Base-by-base conservation (phyloP, 306 rosid genomes). In the Cicer pinnatifidum region DNA sequence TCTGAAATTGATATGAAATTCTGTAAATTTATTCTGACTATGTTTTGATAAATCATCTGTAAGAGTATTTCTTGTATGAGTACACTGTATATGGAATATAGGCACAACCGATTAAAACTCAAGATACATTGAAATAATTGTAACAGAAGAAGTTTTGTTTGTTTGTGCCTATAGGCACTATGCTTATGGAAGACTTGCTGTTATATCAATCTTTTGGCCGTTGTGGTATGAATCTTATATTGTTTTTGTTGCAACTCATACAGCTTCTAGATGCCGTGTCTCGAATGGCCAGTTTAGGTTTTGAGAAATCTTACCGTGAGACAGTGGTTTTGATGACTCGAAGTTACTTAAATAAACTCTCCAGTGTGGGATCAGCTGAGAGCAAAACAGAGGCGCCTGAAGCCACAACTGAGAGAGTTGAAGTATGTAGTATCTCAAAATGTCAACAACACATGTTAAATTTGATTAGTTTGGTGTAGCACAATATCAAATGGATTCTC, bases 261-360 rank as follows among this genome's bases (percentile, higher is more conserved):
- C 92, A 94, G 99, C 96, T 94, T 79, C 97, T 94, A 81, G 97
- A 91, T 67, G 99, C 99, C 67, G 90, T 91, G 54, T 87, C 96
- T 77, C 95, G 81, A 78, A 94, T 94, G 92, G 99, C 99, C 82
- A 91, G 97, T 85, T 86, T 94, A 73, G 99, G 99, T 73, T 94
- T 94, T 78, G 99, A 94, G 78, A 94, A 94, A 90, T 89, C 99
- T 76, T 94, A 94, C 81, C 96, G 96, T 15, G 99, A 94, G 86
- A 89, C 99, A 15, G 91, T 94, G 73, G 99, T 94, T 85, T 75
- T 94, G 86, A 83, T 94, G 93, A 94, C 96, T 64, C 90, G 99
- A 84, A 91, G 97, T 89, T 94, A 94, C 89, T 75, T 94, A 70
- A 85, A 83, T 82, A 94, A 94, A 83, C 95, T 91, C 72, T 88